Evolutionary conservation across 169 alveolate species (phyloP), one percentile per base, ranked within the genome.

Genomic region (Cryptosporidium bovis): DNA sequence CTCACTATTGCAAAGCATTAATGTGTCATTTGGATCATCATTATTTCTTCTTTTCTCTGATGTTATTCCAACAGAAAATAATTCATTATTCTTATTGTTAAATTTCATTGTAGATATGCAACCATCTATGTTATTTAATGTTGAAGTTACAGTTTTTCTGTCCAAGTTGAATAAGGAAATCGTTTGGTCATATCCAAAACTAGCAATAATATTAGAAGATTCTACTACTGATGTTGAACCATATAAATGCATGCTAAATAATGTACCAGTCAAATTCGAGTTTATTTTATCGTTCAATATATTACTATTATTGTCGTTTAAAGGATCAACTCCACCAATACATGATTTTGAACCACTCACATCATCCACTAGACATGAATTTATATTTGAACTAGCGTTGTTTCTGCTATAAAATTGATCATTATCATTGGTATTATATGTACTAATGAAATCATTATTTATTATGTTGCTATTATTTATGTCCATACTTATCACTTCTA

Each of bases 101-200:
- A 77, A 77, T 12, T 62, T 62, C 40, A 77, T 58, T 8, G 71
- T 77, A 4, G 87, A 20, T n/a, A 60, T 60, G 6, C 8, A 10
- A 6, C 87, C 87, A 62, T 77, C 87, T 18, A 77, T 62, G 24
- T 62, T 62, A n/a, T 53, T 66, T 15, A 77, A 27, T 46, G 87
- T 40, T 18, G 77, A 34, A n/a, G 18, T 36, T 12, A 62, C 64
- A 12, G 87, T 58, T 18, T 16, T 60, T n/a, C 62, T 44, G n/a
- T 15, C 24, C 16, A 77, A 34, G 24, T 77, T 51, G 5, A 77
- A 27, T 40, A 77, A 53, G 3, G 71, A 56, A 46, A 77, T 24
- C 3, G 65, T 24, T 36, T 77, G 87, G 27, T 77, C 87, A 29
- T 34, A 66, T 24, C 87, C 87, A 60, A 77, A 77, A 27, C 87